Conservation (phyloP, 2,329 filamentous ascomycete species). For the Diplocarpon mali region DNA sequence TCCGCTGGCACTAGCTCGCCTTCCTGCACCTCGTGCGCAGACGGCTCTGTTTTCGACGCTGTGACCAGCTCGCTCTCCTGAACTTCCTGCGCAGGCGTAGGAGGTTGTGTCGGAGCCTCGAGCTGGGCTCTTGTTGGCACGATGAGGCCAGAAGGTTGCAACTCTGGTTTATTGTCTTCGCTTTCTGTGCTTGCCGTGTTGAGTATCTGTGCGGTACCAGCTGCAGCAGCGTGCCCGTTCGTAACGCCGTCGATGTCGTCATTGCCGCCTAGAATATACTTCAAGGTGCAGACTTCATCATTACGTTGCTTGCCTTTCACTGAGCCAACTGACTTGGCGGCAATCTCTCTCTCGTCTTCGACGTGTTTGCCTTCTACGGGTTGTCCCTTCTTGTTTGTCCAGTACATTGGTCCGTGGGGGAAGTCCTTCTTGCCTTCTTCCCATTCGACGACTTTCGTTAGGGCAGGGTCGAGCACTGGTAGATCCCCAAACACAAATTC, state of each 20-base stretch:
- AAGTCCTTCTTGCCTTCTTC: conserved; percentile 42
- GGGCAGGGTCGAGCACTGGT: conserved; percentile 57
- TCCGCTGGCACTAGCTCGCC: conserved; percentile 13
- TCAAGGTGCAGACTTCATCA: conserved; percentile 28
- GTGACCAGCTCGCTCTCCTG: conserved; percentile 16
- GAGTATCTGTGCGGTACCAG: background rate
- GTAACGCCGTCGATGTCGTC: background rate
- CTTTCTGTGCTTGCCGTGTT: background rate
- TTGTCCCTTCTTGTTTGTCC: conserved; percentile 34
- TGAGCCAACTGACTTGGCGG: conserved; percentile 43
- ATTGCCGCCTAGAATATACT: conserved; percentile 2
- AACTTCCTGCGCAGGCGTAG: conserved; percentile 1
- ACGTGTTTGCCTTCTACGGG: conserved; percentile 20
- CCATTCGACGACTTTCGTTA: conserved; percentile 40
- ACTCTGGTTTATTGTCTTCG: background rate
- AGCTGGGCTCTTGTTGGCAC: background rate
- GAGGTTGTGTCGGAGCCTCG: background rate
- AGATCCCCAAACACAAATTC: conserved; percentile 72
- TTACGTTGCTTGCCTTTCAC: conserved; percentile 34
- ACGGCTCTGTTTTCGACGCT: conserved; percentile 14
- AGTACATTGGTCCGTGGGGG: conserved; percentile 45
- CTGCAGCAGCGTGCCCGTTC: conserved; percentile 2
- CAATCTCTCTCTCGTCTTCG: conserved; percentile 30
- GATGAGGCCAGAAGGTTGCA: background rate
- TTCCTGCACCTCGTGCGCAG: conserved; percentile 10